Percentiles rank a stretch among this genome's conserved stretches.
These are phyloP conservation scores for Pugionium cornutum DNA, from an alignment of 345 rosid genomes.

Conservation along the genomic window DNA sequence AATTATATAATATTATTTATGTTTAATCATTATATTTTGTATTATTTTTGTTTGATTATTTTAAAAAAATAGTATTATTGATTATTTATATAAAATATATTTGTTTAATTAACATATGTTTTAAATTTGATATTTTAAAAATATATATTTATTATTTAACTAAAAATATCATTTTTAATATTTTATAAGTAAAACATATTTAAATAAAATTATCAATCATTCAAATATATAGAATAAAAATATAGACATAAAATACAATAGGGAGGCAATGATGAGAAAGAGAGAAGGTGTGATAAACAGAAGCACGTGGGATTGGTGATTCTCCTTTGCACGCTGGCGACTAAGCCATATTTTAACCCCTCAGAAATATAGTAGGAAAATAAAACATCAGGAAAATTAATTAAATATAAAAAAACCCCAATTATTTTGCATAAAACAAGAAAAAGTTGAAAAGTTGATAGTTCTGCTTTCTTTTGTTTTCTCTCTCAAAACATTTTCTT, in stretches of 20 bases:
- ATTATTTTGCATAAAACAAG: conserved; percentile 25
- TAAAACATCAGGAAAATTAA: background rate
- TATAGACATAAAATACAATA: conserved; percentile 15
- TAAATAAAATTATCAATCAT: background rate
- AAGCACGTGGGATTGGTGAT: conserved; percentile 79
- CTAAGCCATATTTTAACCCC: conserved; percentile 23
- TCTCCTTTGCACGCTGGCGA: conserved; percentile 62
- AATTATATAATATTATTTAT: too few relatives aligned
- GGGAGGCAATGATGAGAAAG: conserved; percentile 75
- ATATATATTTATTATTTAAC: too few relatives aligned
- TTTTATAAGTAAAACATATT: too few relatives aligned
- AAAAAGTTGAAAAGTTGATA: conserved; percentile 32
- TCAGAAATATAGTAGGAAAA: background rate
- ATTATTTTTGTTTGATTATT: too few relatives aligned
- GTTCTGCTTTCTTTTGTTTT: conserved; percentile 27
- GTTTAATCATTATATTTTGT: too few relatives aligned
- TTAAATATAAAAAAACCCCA: conserved; percentile 10
- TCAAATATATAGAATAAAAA: conserved; percentile 32
- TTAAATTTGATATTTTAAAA: too few relatives aligned
- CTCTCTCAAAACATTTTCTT: conserved; percentile 15
- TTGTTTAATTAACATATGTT: too few relatives aligned
- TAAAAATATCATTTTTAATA: too few relatives aligned
- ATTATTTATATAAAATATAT: too few relatives aligned
- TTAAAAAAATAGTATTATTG: too few relatives aligned
- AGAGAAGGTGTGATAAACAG: conserved; percentile 67